Evolutionary conservation across 352 stramenopile genomes (phyloP).

Genomic region (Phytophthora chlamydospora): DNA sequence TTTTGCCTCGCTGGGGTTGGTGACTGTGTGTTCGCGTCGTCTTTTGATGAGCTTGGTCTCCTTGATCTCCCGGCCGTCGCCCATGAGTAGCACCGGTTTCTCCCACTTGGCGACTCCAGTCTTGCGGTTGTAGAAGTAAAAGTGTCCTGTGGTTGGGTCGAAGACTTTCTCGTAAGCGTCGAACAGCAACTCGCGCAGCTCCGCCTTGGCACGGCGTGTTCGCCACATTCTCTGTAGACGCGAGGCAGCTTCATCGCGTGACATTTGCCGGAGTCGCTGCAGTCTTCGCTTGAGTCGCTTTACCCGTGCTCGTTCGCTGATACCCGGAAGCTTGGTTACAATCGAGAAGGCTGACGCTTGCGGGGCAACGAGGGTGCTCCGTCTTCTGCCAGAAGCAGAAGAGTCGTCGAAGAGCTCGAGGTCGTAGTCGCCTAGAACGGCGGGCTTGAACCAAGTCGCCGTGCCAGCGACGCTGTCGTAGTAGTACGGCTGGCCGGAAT

Average conservation of each 20-base stretch:
- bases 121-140: constrained; percentile 83
- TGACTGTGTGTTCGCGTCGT: constrained; percentile 53
- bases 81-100: constrained; percentile 50
- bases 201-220: constrained; percentile 37
- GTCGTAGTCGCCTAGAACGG: constrained; percentile 57
- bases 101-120: constrained; percentile 73
- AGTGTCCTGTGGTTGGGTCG: constrained; percentile 62
- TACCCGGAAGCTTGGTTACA: constrained; percentile 24
- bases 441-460: constrained; percentile 69
- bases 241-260: constrained; percentile 56
- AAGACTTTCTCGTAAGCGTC: constrained; percentile 80
- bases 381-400: constrained; percentile 17
- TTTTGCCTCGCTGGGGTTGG: constrained; percentile 43
- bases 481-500: constrained; percentile 58
- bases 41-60: constrained; percentile 48
- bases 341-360: constrained; percentile 4
- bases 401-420: constrained; percentile 44
- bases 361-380: constrained; percentile 24
- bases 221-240: constrained; percentile 64
- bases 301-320: constrained; percentile 58
- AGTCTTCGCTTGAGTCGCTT: constrained; percentile 73
- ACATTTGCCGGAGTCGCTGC: constrained; percentile 63
- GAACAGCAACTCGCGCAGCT: constrained; percentile 49
- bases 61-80: constrained; percentile 46
- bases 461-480: constrained; percentile 60